Base-by-base conservation (phyloP, 768 basidiomycete species). In the Naematelia aurantialba region DNA sequence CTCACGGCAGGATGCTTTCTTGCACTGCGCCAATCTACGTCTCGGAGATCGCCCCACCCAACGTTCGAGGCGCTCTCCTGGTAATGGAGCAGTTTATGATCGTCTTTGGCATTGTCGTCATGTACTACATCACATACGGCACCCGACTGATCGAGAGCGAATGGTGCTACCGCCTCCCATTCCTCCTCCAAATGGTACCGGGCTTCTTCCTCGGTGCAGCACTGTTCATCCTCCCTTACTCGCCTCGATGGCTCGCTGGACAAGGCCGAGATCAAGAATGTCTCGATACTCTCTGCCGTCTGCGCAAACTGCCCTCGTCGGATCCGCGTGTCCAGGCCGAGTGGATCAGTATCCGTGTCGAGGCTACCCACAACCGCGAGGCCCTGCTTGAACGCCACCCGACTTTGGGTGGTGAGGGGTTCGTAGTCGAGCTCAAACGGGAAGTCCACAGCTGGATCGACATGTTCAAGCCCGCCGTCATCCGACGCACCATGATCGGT, bases 191-290 rank as follows among this genome's bases (percentile, higher is more conserved):
- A 46, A 48, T 58, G 30, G 4, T 31, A 2, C 54, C 50, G 24
- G 19, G 12, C 5, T 17, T 62, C 22, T 14, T 64, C 53, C 45
- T 65, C 5, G 24, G 27, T 19, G 45, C 27, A 21, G 11, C 45
- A 11, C 45, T 58, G 27, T 61, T 42, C 24, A 5, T 61, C 22
- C 59, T 61, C 1, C 60, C 66, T 4, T 60, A 58, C 24, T 60
- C 63, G 2, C 66, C 66, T 8, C 48, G 66, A 17, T 70, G 68
- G 68, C 63, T 65, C 31, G 59, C 59, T 4, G 31, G 45, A 10
- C 30, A 58, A 14, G 68, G 68, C 12, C 49, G 63, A 0, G 48
- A 65, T 17, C 29, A 49, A 14, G 68, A 67, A 17, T 53, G 54
- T 2, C 51, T 62, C 42, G 46, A 60, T 14, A 53, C 61, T 2